Evolutionary conservation across 2,329 filamentous ascomycete genomes (phyloP).

Genomic region (Colletotrichum coccodes): DNA sequence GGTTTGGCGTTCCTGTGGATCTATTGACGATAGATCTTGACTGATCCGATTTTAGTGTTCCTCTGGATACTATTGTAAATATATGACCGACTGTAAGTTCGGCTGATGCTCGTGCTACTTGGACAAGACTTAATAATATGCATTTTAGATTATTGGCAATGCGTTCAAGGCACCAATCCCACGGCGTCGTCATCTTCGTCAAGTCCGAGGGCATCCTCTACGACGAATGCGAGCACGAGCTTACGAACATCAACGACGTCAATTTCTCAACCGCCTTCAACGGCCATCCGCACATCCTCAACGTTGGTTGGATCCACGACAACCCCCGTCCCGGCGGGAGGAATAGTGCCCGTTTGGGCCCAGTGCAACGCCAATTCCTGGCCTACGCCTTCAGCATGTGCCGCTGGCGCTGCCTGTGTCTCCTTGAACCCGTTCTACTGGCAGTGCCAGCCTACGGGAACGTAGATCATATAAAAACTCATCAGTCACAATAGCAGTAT

Average conservation of each 20-base stretch:
- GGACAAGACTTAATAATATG: not conserved
- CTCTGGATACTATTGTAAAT: conserved; percentile 17
- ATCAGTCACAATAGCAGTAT: not conserved
- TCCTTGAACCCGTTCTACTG: conserved; percentile 4
- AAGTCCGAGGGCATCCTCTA: not conserved
- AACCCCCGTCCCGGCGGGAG: not conserved
- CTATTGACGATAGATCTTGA: not conserved
- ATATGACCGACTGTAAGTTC: conserved; percentile 17
- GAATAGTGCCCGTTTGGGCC: not conserved
- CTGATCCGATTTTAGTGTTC: not conserved
- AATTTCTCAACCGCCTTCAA: not conserved
- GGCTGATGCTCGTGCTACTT: not conserved
- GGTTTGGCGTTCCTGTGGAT: not conserved
- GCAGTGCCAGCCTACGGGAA: not conserved
- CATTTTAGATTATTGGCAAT: not conserved
- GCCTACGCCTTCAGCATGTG: not conserved
- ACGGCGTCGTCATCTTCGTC: not conserved
- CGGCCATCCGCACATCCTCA: not conserved
- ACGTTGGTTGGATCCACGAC: not conserved
- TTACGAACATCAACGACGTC: not conserved
- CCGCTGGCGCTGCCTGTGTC: not conserved
- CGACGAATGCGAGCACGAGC: not conserved
- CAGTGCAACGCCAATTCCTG: not conserved
- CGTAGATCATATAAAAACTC: not conserved
- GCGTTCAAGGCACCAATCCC: not conserved